Conservation (phyloP, 176 grass and related monocot genomes). For the Lolium rigidum region DNA sequence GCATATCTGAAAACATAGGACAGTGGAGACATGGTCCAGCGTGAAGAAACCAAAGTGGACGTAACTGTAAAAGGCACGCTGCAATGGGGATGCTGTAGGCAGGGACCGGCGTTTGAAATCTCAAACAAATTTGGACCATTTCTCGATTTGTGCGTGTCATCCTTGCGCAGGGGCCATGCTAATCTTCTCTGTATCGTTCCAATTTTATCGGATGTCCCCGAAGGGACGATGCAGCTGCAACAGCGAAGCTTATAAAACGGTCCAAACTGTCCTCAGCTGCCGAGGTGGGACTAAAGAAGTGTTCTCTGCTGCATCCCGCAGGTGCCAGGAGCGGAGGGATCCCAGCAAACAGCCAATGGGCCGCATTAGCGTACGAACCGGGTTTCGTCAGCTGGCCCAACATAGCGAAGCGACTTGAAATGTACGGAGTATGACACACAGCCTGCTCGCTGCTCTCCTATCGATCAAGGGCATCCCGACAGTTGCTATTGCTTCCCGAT, state of each 20-base stretch:
- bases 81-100: not conserved
- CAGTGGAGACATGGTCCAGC: too few relatives aligned
- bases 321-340: not conserved
- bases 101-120: not conserved
- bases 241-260: not conserved
- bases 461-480: too few relatives aligned
- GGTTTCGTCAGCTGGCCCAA: not conserved
- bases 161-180: slow-evolving; percentile 7
- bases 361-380: not conserved
- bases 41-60: too few relatives aligned
- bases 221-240: not conserved
- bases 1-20: too few relatives aligned
- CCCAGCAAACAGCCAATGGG: not conserved
- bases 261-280: not conserved
- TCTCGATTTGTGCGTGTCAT: slow-evolving; percentile 4
- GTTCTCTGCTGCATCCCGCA: not conserved
- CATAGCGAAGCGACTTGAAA: not conserved
- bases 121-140: not conserved
- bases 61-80: too few relatives aligned
- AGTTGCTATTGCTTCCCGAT: too few relatives aligned
- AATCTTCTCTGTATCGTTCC: slow-evolving; percentile 9
- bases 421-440: too few relatives aligned
- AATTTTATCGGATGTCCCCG: not conserved
- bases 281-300: not conserved
- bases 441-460: not conserved